These are phyloP conservation scores for Thelephora aurantiotincta DNA, from an alignment of 768 basidiomycete genomes.

Conservation along the genomic window DNA sequence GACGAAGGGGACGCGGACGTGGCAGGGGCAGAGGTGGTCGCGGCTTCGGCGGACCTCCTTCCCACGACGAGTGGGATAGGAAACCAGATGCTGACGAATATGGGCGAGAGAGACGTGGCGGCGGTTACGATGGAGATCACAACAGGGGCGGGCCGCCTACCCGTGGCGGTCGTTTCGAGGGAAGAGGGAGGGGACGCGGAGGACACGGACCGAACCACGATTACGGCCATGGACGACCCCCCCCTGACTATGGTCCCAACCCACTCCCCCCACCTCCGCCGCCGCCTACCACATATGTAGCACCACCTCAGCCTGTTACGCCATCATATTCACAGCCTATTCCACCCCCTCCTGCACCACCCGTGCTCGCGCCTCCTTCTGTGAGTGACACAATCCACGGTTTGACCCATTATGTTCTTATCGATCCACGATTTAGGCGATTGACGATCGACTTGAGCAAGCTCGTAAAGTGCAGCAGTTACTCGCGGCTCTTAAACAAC, in stretches of 20 bases:
- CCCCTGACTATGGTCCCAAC: conserved; percentile 23
- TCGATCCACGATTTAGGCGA: conserved; percentile 20
- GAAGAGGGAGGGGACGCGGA: conserved; percentile 6
- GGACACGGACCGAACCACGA: conserved; percentile 20
- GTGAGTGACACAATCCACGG: too few relatives aligned
- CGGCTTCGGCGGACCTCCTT: conserved; percentile 12
- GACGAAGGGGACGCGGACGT: conserved; percentile 22
- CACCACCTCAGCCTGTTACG: conserved; percentile 9
- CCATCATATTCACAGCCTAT: conserved; percentile 18
- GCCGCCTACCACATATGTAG: conserved; percentile 7
- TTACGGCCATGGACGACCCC: conserved; percentile 13
- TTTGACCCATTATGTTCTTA: background rate
- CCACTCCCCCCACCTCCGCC: conserved; percentile 11
- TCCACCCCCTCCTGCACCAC: conserved; percentile 17
- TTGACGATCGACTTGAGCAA: conserved; percentile 78
- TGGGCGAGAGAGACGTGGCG: conserved; percentile 12
- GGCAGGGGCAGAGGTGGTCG: conserved; percentile 26
- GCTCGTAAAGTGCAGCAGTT: conserved; percentile 78
- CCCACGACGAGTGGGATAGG: conserved; percentile 34
- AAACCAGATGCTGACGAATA: conserved; percentile 20
- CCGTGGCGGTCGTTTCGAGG: conserved; percentile 11
- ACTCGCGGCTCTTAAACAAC: conserved; percentile 69
- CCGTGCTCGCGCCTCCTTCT: too few relatives aligned
- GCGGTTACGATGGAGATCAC: conserved; percentile 11
- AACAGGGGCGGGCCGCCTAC: conserved; percentile 17